Conservation (phyloP, 495 filamentous ascomycete species). For the Darksidea phi region DNA sequence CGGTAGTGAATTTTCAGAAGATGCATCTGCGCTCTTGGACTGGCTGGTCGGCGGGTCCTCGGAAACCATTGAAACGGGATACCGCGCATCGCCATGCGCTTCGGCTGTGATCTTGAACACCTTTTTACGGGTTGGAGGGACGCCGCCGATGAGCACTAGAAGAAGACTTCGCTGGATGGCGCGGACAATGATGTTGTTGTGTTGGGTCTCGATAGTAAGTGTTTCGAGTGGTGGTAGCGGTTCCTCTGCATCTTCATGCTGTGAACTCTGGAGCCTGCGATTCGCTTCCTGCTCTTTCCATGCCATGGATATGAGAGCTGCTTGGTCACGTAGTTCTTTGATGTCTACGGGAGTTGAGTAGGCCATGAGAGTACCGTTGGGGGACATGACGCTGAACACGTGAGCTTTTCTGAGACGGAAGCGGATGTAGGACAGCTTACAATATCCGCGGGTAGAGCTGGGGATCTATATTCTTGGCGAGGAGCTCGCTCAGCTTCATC, state of each 20-base stretch:
- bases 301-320: constrained; percentile 41
- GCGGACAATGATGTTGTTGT: constrained; percentile 43
- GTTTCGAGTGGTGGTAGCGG: constrained; percentile 32
- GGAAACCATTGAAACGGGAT: constrained; percentile 27
- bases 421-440: constrained; percentile 27
- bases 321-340: constrained; percentile 43
- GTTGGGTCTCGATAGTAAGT: constrained; percentile 42
- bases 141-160: constrained; percentile 44
- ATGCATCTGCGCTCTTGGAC: neutral
- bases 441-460: constrained; percentile 44
- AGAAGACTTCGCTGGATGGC: constrained; percentile 43
- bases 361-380: constrained; percentile 45
- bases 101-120: constrained; percentile 41
- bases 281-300: constrained; percentile 43
- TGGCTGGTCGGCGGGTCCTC: neutral
- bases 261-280: neutral
- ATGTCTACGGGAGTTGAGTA: constrained; percentile 44
- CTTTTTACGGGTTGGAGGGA: constrained; percentile 37
- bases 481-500: constrained; percentile 43
- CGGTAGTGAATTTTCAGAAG: neutral
- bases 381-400: constrained; percentile 42
- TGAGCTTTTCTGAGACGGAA: constrained; percentile 5
- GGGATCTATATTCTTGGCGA: constrained; percentile 43
- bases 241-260: constrained; percentile 2
- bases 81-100: constrained; percentile 36